Evolutionary conservation across 495 filamentous ascomycete species (phyloP).

Genomic region (Achaetomiella virescens): DNA sequence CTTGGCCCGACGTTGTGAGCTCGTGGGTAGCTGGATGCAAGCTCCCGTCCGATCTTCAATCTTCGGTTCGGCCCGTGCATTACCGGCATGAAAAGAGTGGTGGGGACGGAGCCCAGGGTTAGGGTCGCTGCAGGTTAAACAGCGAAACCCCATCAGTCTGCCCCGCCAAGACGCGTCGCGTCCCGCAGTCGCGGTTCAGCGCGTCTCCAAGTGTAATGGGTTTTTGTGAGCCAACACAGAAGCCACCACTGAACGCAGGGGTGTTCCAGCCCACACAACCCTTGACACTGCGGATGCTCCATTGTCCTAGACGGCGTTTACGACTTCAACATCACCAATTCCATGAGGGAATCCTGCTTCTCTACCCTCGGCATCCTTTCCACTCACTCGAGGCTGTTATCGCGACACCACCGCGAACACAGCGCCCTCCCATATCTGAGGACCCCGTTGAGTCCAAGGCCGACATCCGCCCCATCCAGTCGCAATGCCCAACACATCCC

Average conservation of each 20-base stretch:
- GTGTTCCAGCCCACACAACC: not conserved
- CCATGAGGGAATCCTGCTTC: not conserved
- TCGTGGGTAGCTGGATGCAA: conserved; percentile 1
- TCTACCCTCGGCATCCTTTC: not conserved
- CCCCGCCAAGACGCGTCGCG: conserved; percentile 22
- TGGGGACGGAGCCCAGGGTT: not conserved
- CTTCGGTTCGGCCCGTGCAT: conserved; percentile 12
- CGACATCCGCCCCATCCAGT: not conserved
- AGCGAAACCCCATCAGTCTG: not conserved
- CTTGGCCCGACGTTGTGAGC: not conserved
- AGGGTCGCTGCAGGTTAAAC: not conserved
- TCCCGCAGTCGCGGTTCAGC: conserved; percentile 10
- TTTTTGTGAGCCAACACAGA: conserved; percentile 9
- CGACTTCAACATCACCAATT: not conserved
- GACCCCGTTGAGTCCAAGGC: not conserved
- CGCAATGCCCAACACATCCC: conserved; percentile 44
- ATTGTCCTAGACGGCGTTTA: too few species aligned
- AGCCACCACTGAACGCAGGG: not conserved
- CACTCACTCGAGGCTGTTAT: not conserved
- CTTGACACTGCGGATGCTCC: not conserved
- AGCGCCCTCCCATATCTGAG: not conserved
- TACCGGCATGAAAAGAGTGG: not conserved
- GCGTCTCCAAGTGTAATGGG: conserved; percentile 23
- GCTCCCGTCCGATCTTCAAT: conserved; percentile 1
- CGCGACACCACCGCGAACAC: not conserved